phyloP scores from a whole-genome alignment of 2,329 filamentous ascomycete species.

The Phialophora macrospora region DNA sequence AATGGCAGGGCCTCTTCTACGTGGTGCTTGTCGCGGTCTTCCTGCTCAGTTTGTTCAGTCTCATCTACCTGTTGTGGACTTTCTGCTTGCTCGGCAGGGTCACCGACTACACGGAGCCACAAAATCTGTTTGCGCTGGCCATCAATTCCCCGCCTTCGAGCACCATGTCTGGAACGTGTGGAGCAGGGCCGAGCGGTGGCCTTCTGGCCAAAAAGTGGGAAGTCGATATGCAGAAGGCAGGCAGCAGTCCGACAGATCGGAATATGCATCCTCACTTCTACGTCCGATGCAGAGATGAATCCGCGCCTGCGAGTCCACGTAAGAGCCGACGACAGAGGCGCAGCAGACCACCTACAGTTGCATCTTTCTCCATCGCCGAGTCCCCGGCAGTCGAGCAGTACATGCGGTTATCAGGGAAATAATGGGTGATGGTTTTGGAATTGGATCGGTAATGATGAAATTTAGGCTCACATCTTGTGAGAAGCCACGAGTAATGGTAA shows the following conservation, averaged over 20 bases:
- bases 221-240: constrained; percentile 53
- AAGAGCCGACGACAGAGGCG: constrained; percentile 1
- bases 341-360: constrained; percentile 6
- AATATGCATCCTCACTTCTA: constrained; percentile 34
- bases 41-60: constrained; percentile 61
- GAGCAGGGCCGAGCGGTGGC: constrained; percentile 58
- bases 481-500: neutral
- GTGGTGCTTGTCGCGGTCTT: constrained; percentile 69
- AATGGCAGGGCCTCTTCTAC: constrained; percentile 71
- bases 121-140: constrained; percentile 73
- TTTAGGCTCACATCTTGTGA: neutral
- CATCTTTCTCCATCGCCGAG: constrained; percentile 9
- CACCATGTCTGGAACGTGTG: constrained; percentile 60
- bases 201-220: constrained; percentile 56
- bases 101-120: constrained; percentile 78
- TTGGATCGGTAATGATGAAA: neutral
- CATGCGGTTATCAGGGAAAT: constrained; percentile 10
- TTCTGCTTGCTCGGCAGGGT: constrained; percentile 61
- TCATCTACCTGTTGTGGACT: constrained; percentile 16
- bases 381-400: constrained; percentile 19
- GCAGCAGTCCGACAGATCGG: constrained; percentile 37
- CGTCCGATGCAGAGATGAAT: constrained; percentile 28
- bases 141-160: constrained; percentile 56
- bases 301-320: constrained; percentile 1
- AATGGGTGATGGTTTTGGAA: neutral